Conservation (phyloP, 2,329 filamentous ascomycete species). For the Fusarium azukiicola region DNA sequence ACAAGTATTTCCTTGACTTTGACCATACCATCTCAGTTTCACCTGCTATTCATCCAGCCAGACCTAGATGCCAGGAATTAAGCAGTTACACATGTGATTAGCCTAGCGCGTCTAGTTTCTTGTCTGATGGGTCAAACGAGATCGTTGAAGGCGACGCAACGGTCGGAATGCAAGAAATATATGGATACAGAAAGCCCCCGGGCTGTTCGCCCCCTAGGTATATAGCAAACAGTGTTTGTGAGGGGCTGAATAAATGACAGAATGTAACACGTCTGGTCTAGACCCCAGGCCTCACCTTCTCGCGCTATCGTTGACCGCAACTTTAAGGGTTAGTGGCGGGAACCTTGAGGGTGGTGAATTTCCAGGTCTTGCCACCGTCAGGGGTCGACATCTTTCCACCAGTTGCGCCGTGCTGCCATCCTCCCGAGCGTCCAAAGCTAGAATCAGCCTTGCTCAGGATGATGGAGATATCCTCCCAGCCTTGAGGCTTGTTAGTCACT, state of each 20-base stretch:
- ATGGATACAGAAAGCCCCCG: not conserved
- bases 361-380: conserved; percentile 33
- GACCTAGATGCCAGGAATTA: too few species aligned
- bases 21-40: too few species aligned
- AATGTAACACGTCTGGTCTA: not conserved
- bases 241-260: not conserved
- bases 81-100: too few species aligned
- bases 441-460: conserved; percentile 22
- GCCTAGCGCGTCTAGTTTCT: too few species aligned
- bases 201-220: not conserved
- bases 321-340: conserved; percentile 20
- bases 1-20: too few species aligned
- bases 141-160: too few species aligned
- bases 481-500: not conserved
- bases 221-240: not conserved
- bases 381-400: conserved; percentile 33
- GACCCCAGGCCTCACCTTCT: not conserved
- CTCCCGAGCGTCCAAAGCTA: conserved; percentile 19
- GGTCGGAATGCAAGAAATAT: too few species aligned
- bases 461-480: conserved; percentile 36
- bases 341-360: conserved; percentile 19
- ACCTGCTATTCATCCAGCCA: too few species aligned
- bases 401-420: conserved; percentile 31
- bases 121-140: too few species aligned
- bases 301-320: not conserved